A percentile compares a stretch with the other conserved stretches of the same genome.
Conservation (phyloP, 2,329 filamentous ascomycete species). For the Fusarium algeriense region DNA sequence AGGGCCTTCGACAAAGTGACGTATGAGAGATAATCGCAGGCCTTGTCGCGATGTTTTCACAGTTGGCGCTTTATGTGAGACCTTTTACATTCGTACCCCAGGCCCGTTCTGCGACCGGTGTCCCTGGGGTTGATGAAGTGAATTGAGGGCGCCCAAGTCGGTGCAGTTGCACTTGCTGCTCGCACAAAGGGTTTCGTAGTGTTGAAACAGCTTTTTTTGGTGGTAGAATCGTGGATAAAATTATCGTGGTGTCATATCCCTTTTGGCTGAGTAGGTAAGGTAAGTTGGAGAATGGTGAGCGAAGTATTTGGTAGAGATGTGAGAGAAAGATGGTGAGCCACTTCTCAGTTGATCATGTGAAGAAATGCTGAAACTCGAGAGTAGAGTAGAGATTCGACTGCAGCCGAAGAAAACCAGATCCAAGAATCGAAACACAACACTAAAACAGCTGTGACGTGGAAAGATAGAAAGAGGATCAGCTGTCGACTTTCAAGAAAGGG, state of each 20-base stretch:
- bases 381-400: neutral
- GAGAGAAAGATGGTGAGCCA: neutral
- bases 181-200: neutral
- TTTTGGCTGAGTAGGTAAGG: slow-evolving; percentile 3
- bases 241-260: slow-evolving; percentile 17
- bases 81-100: slow-evolving; percentile 45
- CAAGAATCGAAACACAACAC: slow-evolving; percentile 33
- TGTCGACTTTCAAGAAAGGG: slow-evolving; percentile 41
- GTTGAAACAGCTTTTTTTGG: neutral
- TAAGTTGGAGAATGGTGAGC: neutral
- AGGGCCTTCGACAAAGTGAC: slow-evolving; percentile 10
- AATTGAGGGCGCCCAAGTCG: slow-evolving; percentile 27
- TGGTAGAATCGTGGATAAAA: neutral
- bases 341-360: neutral
- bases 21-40: slow-evolving; percentile 2
- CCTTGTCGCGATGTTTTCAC: slow-evolving; percentile 30
- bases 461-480: slow-evolving; percentile 43
- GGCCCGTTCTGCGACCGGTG: slow-evolving; percentile 46
- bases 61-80: slow-evolving; percentile 28
- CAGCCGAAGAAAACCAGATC: slow-evolving; percentile 1
- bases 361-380: neutral
- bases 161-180: slow-evolving; percentile 1
- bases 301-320: neutral
- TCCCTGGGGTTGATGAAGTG: slow-evolving; percentile 44
- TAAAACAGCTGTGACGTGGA: slow-evolving; percentile 39